Evolutionary conservation across 257 asterid species (phyloP).

Genomic region (Solanum appendiculatum): DNA sequence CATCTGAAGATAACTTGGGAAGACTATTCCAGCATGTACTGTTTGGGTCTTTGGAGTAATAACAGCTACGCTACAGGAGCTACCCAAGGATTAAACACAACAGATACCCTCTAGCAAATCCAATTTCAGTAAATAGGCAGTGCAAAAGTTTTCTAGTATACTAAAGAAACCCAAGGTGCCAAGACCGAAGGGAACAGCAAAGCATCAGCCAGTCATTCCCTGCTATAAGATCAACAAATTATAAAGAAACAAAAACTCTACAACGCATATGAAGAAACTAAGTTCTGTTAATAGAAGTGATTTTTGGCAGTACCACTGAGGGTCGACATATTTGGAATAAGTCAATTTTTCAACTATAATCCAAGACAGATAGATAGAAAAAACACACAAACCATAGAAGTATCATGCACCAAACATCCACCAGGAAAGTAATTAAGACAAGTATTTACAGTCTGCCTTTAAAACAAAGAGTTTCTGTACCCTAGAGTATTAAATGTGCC

Average conservation of each 20-base stretch:
- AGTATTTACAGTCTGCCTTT: not conserved
- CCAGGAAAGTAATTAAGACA: not conserved
- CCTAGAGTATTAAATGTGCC: not conserved
- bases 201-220: not conserved
- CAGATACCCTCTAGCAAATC: not conserved
- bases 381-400: not conserved
- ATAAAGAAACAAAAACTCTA: not conserved
- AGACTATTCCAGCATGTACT: not conserved
- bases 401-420: not conserved
- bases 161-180: not conserved
- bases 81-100: not conserved
- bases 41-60: not conserved
- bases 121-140: not conserved
- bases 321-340: not conserved
- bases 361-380: not conserved
- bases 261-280: not conserved
- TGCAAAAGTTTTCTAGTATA: not conserved
- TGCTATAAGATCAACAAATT: not conserved
- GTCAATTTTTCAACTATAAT: not conserved
- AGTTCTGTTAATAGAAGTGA: not conserved
- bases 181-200: not conserved
- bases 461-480: not conserved
- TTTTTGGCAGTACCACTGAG: not conserved
- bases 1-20: not conserved
- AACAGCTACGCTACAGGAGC: not conserved